Conservation (phyloP, 768 basidiomycete genomes). For the Boletus sp. region DNA sequence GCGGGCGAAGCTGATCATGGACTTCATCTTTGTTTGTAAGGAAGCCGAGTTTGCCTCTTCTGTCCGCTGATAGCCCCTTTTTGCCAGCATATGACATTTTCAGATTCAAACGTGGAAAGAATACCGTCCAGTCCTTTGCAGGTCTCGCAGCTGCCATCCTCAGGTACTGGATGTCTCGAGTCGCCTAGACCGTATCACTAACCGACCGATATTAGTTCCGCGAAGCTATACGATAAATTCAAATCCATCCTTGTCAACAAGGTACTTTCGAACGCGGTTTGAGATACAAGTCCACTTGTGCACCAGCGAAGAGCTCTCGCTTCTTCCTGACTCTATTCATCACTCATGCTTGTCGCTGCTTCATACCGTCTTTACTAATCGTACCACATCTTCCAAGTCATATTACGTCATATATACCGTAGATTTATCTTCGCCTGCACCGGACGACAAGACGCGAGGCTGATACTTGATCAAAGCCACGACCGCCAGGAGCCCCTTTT, state of each 20-base stretch:
- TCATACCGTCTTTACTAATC: constrained; percentile 1
- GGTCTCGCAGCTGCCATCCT: constrained; percentile 71
- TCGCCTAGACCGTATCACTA: not conserved
- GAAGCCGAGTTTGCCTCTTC: constrained; percentile 18
- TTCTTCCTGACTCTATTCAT: not conserved
- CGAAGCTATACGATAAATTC: constrained; percentile 75
- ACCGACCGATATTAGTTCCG: constrained; percentile 46
- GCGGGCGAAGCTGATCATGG: constrained; percentile 74
- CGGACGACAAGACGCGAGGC: not conserved
- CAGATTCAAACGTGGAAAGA: constrained; percentile 57
- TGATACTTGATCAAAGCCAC: constrained; percentile 1
- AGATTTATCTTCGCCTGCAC: not conserved
- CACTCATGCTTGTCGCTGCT: constrained; percentile 1
- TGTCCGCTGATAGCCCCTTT: constrained; percentile 5
- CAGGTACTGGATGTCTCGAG: constrained; percentile 48
- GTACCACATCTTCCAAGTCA: not conserved
- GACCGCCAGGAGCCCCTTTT: constrained; percentile 25
- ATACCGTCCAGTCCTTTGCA: constrained; percentile 59
- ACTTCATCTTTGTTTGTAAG: constrained; percentile 83
- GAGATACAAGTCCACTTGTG: constrained; percentile 4
- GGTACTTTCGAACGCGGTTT: constrained; percentile 20
- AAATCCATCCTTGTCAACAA: constrained; percentile 59
- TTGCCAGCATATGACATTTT: constrained; percentile 76
- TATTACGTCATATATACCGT: constrained; percentile 17
- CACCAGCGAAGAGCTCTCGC: not conserved